A percentile compares a stretch with the other conserved stretches of the same genome.
Conservation (phyloP, 352 stramenopile genomes). For the Phytophthora litchii region DNA sequence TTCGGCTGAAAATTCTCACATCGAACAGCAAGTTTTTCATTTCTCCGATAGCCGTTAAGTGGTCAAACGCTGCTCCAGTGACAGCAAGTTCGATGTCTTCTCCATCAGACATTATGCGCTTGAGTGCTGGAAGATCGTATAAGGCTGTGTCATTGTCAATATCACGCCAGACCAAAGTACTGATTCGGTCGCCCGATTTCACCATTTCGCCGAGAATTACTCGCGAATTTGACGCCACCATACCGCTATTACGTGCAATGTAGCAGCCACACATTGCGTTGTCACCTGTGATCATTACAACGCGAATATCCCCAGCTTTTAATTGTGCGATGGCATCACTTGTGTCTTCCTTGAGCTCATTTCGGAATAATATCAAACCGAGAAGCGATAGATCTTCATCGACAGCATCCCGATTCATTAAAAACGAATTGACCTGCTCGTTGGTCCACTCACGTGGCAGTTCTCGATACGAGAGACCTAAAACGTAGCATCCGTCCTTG, state of each 20-base stretch:
- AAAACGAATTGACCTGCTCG: slow-evolving; percentile 44
- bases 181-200: too few relatives aligned
- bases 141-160: slow-evolving; percentile 34
- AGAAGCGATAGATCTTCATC: slow-evolving; percentile 73
- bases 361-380: slow-evolving; percentile 85
- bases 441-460: slow-evolving; percentile 38
- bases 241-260: slow-evolving; percentile 50
- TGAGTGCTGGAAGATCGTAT: slow-evolving; percentile 32
- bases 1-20: slow-evolving; percentile 84
- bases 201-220: slow-evolving; percentile 50
- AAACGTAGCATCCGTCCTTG: slow-evolving; percentile 77
- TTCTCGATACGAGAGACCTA: slow-evolving; percentile 60
- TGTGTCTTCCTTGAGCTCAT: slow-evolving; percentile 79
- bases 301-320: slow-evolving; percentile 60
- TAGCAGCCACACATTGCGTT: slow-evolving; percentile 63
- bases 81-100: slow-evolving; percentile 63
- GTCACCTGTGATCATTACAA: slow-evolving; percentile 86
- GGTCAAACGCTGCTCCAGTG: slow-evolving; percentile 75
- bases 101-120: slow-evolving; percentile 13
- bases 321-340: slow-evolving; percentile 65
- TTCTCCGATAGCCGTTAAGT: slow-evolving; percentile 56
- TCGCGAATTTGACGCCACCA: slow-evolving; percentile 34
- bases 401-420: slow-evolving; percentile 67
- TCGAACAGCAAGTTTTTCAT: slow-evolving; percentile 64
- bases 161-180: slow-evolving; percentile 43